Percentiles rank a stretch among this genome's conserved stretches.
Conservation (phyloP, 2,329 filamentous ascomycete species). For the Xylariomycetidae sp. region DNA sequence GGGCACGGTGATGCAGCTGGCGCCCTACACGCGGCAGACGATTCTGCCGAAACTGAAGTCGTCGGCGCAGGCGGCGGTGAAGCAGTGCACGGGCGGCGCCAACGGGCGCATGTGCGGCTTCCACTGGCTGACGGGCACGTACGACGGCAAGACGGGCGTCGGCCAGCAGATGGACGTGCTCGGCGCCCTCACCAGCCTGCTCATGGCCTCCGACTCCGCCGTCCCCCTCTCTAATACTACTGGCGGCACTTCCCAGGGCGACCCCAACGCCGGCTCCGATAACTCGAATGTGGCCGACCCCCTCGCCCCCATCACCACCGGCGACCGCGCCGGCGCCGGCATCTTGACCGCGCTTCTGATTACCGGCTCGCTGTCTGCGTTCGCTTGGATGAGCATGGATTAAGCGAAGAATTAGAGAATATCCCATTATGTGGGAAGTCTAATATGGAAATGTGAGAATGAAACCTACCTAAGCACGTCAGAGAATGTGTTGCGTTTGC, state of each 20-base stretch:
- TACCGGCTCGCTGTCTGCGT: slow-evolving; percentile 34
- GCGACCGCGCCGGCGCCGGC: slow-evolving; percentile 42
- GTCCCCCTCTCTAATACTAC: slow-evolving; percentile 38
- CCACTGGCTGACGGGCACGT: slow-evolving; percentile 43
- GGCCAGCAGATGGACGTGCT: slow-evolving; percentile 54
- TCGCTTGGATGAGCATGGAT: slow-evolving; percentile 44
- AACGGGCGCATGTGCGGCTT: slow-evolving; percentile 58
- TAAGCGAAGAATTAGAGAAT: too few relatives aligned
- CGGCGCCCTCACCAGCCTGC: slow-evolving; percentile 39
- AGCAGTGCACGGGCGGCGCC: slow-evolving; percentile 54
- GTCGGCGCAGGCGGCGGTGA: slow-evolving; percentile 54
- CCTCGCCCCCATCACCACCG: slow-evolving; percentile 32
- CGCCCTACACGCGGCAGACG: slow-evolving; percentile 47
- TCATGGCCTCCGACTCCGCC: slow-evolving; percentile 30
- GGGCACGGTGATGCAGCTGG: slow-evolving; percentile 53
- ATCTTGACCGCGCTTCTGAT: slow-evolving; percentile 42
- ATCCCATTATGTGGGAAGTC: too few relatives aligned
- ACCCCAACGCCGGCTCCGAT: slow-evolving; percentile 37
- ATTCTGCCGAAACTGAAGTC: slow-evolving; percentile 53
- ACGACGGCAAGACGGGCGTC: slow-evolving; percentile 42
- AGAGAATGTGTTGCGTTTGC: too few relatives aligned
- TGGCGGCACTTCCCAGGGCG: slow-evolving; percentile 44
- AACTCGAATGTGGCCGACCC: slow-evolving; percentile 12
- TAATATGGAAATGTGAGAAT: too few relatives aligned
- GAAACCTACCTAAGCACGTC: too few relatives aligned